Evolutionary conservation across 2,329 filamentous ascomycete species (phyloP).

Genomic region (Aspergillus fumigatus): DNA sequence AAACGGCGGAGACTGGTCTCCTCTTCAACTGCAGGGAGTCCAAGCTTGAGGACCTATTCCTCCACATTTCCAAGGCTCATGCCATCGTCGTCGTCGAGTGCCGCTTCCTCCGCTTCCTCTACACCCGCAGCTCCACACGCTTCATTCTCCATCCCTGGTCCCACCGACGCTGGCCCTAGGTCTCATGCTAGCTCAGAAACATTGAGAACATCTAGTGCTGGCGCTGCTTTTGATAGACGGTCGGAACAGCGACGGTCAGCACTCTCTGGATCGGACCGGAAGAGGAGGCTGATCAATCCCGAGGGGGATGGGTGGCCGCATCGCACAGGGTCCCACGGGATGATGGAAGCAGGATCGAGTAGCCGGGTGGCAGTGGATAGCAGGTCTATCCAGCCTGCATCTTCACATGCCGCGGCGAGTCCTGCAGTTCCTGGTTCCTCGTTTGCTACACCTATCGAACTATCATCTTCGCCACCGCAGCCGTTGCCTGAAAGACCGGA

Average conservation of each 20-base stretch:
- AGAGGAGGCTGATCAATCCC: slow-evolving; percentile 39
- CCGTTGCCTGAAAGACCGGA: slow-evolving; percentile 4
- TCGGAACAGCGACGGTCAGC: slow-evolving; percentile 19
- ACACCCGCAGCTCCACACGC: slow-evolving; percentile 6
- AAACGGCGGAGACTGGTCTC: slow-evolving; percentile 33
- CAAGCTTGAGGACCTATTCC: slow-evolving; percentile 1
- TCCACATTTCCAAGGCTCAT: slow-evolving; percentile 13
- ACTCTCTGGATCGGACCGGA: slow-evolving; percentile 32
- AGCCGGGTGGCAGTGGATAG: slow-evolving; percentile 14
- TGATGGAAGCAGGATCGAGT: slow-evolving; percentile 13
- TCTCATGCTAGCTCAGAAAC: slow-evolving; percentile 14
- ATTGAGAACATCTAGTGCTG: slow-evolving; percentile 13
- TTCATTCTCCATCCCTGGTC: slow-evolving; percentile 6
- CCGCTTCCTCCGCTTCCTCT: slow-evolving; percentile 13
- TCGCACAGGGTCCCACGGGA: slow-evolving; percentile 7
- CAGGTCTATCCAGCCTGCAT: slow-evolving; percentile 22
- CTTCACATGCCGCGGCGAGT: slow-evolving; percentile 11
- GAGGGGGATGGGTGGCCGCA: slow-evolving; percentile 24
- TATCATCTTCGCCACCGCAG: slow-evolving; percentile 28
- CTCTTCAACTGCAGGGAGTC: slow-evolving; percentile 16
- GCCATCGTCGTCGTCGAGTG: slow-evolving; percentile 23
- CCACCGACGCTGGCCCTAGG: slow-evolving; percentile 4
- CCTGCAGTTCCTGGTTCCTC: slow-evolving; percentile 22
- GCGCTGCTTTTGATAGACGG: slow-evolving; percentile 13
- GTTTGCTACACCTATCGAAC: slow-evolving; percentile 30